phyloP scores from a whole-genome alignment of 1,139 yeast species.

The Pichia sp. region DNA sequence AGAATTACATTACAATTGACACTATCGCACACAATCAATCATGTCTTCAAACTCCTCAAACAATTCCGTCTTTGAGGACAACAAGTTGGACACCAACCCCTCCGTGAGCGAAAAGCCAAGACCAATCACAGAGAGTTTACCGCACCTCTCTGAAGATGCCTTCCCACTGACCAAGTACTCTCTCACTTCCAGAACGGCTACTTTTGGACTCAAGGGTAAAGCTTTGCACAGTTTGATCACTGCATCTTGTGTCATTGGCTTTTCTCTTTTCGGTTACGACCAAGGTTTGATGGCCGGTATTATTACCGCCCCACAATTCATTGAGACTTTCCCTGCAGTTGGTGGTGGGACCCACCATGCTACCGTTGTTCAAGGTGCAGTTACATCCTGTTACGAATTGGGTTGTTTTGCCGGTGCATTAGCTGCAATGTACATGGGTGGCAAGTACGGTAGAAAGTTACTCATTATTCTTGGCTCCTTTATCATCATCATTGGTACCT shows the following conservation, averaged over 20 bases:
- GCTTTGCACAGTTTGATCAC: conserved; percentile 41
- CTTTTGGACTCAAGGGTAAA: conserved; percentile 43
- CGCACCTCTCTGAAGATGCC: conserved; percentile 5
- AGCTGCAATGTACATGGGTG: conserved; percentile 59
- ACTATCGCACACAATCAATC: not conserved
- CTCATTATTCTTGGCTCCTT: conserved; percentile 51
- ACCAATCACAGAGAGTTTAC: too few species aligned
- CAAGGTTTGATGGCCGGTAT: conserved; percentile 76
- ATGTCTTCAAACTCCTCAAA: conserved; percentile 5
- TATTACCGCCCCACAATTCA: conserved; percentile 55
- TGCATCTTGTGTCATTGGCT: conserved; percentile 54
- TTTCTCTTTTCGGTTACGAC: conserved; percentile 70
- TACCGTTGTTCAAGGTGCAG: conserved; percentile 56
- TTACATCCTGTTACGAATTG: conserved; percentile 64
- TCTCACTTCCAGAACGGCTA: conserved; percentile 14
- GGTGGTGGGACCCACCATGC: conserved; percentile 29
- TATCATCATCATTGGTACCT: conserved; percentile 57
- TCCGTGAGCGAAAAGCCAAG: not conserved
- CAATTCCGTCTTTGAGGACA: conserved; percentile 7
- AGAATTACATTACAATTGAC: too few species aligned
- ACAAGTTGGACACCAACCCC: conserved; percentile 7
- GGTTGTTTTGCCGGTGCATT: conserved; percentile 73
- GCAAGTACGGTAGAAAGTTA: conserved; percentile 58
- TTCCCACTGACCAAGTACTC: conserved; percentile 6
- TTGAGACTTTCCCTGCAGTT: conserved; percentile 51